Base-by-base conservation (phyloP, 2,329 filamentous ascomycete genomes). In the Herpotrichia juniperi region DNA sequence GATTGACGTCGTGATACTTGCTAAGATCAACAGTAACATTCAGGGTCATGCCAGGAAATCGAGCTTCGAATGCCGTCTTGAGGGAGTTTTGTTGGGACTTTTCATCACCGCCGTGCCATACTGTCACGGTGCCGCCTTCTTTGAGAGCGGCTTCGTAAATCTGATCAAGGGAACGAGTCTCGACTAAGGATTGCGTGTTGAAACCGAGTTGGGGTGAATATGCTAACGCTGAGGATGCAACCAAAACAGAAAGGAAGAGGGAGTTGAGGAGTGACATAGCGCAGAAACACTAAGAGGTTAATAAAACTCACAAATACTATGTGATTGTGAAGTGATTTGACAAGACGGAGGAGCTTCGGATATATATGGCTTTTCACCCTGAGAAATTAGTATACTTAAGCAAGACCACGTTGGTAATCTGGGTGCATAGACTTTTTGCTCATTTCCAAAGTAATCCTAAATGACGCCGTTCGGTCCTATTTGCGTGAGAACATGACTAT, bases 21-120 rank as follows among this genome's bases (percentile, higher is more conserved):
- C 81, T 83, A 0, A 84, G 61, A 51, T 83, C 81, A 37, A 83
- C 79, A 0, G 81, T 83, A 30, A 82, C 44, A 57, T 84, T 82
- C 14, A 84, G 74, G 3, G 74, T 79, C 51, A 83, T 77, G 8
- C 76, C 75, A 0, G 81, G 81, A 57, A 83, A 84, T 0, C 71
- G 67, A 1, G 61, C 54, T 55, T 81, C 78, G 53, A 82, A 83
- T 1, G 72, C 71, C 3, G 64, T 34, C 58, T 78, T 81, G 12
- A 81, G 52, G 1, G 10, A 24, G 47, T 76, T 61, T 28, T 76
- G 74, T 44, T 79, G 76, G 35, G 59, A 63, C 24, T 57, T 57
- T 50, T 81, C 78, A 30, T 81, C 79, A n/a, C 79, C 80, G 2
- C 79, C 80, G 34, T 79, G 78, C 77, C 76, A 80, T 3, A 77